Percentiles rank a stretch among this genome's conserved stretches.
phyloP scores from a whole-genome alignment of 2,329 filamentous ascomycete genomes.

The Talaromyces amestolkiae region DNA sequence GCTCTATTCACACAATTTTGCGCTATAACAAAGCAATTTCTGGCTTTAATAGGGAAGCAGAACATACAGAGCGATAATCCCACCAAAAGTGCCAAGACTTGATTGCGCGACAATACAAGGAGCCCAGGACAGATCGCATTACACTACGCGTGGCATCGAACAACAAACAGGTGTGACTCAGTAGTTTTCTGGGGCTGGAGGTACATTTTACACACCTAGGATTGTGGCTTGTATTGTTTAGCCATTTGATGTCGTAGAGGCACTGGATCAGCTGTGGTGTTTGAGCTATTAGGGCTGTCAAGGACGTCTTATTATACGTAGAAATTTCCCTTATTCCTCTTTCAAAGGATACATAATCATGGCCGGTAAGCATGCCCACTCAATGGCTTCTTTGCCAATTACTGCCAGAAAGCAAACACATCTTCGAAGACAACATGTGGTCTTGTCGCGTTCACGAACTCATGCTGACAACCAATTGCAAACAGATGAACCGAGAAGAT shows the following conservation, averaged over 20 bases:
- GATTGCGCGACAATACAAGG: conserved; percentile 15
- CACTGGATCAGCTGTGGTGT: conserved; percentile 29
- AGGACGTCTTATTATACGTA: conserved; percentile 31
- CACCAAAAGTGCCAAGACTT: conserved; percentile 4
- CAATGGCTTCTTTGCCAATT: conserved; percentile 36
- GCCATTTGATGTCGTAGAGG: conserved; percentile 43
- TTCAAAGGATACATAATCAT: conserved; percentile 42
- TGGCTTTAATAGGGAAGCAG: not conserved
- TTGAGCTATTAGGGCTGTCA: conserved; percentile 18
- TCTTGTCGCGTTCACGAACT: conserved; percentile 19
- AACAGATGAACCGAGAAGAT: conserved; percentile 82
- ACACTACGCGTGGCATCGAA: conserved; percentile 21
- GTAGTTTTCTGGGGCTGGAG: conserved; percentile 29
- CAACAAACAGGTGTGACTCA: conserved; percentile 26
- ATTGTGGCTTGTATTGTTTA: conserved; percentile 41
- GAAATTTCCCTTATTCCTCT: conserved; percentile 28
- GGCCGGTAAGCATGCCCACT: conserved; percentile 60
- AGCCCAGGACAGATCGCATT: conserved; percentile 19
- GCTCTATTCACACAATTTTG: not conserved
- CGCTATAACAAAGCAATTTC: not conserved
- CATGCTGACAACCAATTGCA: conserved; percentile 32
- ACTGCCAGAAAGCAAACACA: not conserved
- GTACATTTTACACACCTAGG: conserved; percentile 25
- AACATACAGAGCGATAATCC: not conserved
- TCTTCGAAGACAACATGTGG: not conserved